These are phyloP conservation scores for Globisporangium barbulae DNA, from an alignment of 352 stramenopile species.

Conservation along the genomic window DNA sequence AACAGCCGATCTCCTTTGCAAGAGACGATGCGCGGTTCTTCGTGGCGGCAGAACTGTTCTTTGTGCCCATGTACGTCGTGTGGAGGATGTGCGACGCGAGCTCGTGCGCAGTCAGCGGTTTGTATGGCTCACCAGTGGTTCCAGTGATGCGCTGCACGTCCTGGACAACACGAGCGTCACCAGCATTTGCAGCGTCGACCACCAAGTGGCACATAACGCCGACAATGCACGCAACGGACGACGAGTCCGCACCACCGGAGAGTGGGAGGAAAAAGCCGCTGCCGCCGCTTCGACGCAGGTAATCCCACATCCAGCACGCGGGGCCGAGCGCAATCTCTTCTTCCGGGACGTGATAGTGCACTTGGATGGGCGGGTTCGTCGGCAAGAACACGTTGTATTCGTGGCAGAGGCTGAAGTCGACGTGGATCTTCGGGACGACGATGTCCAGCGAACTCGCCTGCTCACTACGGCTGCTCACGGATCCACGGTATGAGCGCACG, in stretches of 20 bases:
- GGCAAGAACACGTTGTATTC: constrained; percentile 37
- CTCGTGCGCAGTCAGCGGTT: constrained; percentile 75
- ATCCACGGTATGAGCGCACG: constrained; percentile 94
- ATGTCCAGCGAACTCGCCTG: constrained; percentile 85
- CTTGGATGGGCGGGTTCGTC: constrained; percentile 46
- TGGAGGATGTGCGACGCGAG: constrained; percentile 93
- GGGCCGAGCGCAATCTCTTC: constrained; percentile 97
- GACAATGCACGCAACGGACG: constrained; percentile 95
- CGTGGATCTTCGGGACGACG: constrained; percentile 58
- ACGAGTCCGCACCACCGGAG: constrained; percentile 95
- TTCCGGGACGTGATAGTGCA: constrained; percentile 87
- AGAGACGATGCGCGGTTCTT: constrained; percentile 87
- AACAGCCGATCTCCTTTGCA: constrained; percentile 92
- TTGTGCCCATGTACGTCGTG: constrained; percentile 98
- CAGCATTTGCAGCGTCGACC: constrained; percentile 71
- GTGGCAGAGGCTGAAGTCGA: constrained; percentile 72
- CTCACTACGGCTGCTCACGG: constrained; percentile 90
- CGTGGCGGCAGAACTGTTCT: constrained; percentile 93
- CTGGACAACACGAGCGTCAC: constrained; percentile 71
- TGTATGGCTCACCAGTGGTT: constrained; percentile 49
- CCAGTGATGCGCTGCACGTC: constrained; percentile 85
- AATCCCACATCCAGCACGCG: constrained; percentile 99
- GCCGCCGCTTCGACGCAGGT: constrained; percentile 87
- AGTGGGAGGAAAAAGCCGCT: constrained; percentile 95
- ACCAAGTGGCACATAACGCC: constrained; percentile 97